phyloP scores from a whole-genome alignment of 345 rosid species.

The Trapa bicornis region DNA sequence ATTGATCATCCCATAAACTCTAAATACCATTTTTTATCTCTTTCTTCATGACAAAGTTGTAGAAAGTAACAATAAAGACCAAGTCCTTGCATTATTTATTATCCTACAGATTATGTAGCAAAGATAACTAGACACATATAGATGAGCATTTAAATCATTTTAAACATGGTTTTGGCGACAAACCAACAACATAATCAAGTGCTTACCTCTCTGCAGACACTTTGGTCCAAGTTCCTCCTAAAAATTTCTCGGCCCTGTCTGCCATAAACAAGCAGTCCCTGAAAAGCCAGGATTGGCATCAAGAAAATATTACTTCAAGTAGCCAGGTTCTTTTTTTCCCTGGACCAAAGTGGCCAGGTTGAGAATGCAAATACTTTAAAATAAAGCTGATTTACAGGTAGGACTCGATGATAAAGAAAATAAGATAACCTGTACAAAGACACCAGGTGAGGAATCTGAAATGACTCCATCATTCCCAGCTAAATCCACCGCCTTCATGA shows the following conservation, averaged over 20 bases:
- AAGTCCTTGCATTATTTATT: not conserved
- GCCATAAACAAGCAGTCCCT: conserved; percentile 96
- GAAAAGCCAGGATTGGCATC: conserved; percentile 13
- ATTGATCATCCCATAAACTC: not conserved
- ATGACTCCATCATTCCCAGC: conserved; percentile 65
- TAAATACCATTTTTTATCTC: not conserved
- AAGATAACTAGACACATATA: not conserved
- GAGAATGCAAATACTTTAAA: not conserved
- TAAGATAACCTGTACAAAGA: conserved; percentile 71
- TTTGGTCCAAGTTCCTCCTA: conserved; percentile 62
- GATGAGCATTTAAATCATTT: not conserved
- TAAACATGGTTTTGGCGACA: not conserved
- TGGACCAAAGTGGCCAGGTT: not conserved
- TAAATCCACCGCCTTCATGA: conserved; percentile 53
- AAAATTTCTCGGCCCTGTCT: conserved; percentile 75
- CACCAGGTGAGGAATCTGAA: conserved; percentile 77
- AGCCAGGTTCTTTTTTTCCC: too few species aligned
- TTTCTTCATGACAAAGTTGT: not conserved
- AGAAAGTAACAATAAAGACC: not conserved
- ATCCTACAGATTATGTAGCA: not conserved
- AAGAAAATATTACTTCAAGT: conserved; percentile 1
- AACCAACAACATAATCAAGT: not conserved
- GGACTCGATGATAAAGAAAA: not conserved
- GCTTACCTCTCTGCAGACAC: conserved; percentile 78
- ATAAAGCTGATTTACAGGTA: not conserved